Conservation (phyloP, 768 basidiomycete genomes). For the Kwoniella mangroviensis region DNA sequence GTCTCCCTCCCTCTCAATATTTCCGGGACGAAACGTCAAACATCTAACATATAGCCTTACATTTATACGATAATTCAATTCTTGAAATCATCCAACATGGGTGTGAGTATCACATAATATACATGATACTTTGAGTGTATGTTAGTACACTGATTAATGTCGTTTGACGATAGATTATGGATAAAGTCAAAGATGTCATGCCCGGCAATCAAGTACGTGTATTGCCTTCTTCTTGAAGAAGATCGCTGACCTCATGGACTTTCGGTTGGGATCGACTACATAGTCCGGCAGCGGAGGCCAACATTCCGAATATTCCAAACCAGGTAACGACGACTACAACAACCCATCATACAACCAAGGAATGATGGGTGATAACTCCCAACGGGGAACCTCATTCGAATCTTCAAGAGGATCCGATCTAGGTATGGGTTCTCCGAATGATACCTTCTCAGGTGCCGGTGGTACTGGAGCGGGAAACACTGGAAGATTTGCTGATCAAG, state of each 20-base stretch:
- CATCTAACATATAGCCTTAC: no score
- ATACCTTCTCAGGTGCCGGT: background rate
- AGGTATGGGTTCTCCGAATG: conserved; percentile 1
- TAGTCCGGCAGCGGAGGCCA: background rate
- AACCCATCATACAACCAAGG: conserved; percentile 5
- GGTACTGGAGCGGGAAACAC: background rate
- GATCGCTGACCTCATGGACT: no score
- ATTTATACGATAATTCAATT: no score
- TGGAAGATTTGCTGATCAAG: background rate
- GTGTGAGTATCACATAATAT: background rate
- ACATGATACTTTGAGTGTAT: no score
- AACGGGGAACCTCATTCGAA: background rate
- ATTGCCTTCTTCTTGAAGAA: background rate
- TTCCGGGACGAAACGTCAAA: no score
- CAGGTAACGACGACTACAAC: conserved; percentile 12
- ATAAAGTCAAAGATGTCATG: conserved; percentile 14
- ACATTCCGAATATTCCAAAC: conserved; percentile 4
- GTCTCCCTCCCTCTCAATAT: background rate
- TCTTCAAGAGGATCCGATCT: conserved; percentile 12
- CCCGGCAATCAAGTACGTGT: background rate
- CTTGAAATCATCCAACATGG: background rate
- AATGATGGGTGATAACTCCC: background rate
- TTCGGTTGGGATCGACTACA: no score
- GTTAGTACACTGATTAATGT: background rate
- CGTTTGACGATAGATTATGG: background rate